These are phyloP conservation scores for Leccinum sublutescens DNA, from an alignment of 768 basidiomycete genomes.

Conservation along the genomic window DNA sequence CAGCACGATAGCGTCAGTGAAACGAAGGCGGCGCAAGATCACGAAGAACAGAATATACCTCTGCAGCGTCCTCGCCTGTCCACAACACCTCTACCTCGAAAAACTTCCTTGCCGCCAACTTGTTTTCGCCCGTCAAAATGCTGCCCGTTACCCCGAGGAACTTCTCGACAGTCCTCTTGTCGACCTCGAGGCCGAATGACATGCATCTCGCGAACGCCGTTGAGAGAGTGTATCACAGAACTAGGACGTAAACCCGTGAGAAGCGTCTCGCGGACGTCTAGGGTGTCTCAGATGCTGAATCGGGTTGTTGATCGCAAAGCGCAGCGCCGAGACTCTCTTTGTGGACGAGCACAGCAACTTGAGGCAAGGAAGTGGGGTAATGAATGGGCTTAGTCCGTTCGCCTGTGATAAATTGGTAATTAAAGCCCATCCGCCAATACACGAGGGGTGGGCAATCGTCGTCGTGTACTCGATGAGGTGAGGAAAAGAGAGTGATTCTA, in stretches of 20 bases:
- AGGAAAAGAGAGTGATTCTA: constrained; percentile 30
- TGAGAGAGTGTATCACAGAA: constrained; percentile 24
- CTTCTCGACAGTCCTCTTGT: constrained; percentile 33
- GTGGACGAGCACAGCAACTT: constrained; percentile 29
- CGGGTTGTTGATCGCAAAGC: constrained; percentile 13
- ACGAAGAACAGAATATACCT: constrained; percentile 14
- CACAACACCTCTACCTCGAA: constrained; percentile 31
- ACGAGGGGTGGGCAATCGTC: not conserved
- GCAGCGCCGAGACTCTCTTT: constrained; percentile 19
- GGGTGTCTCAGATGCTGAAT: constrained; percentile 20
- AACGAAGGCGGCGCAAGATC: not conserved
- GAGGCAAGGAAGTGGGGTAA: constrained; percentile 24
- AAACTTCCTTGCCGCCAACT: constrained; percentile 13
- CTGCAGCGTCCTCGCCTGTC: constrained; percentile 28
- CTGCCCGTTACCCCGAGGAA: constrained; percentile 28
- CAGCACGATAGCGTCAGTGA: not conserved
- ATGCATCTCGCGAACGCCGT: constrained; percentile 30
- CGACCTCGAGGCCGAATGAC: constrained; percentile 31
- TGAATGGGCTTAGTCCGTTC: not conserved
- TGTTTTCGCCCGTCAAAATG: constrained; percentile 18
- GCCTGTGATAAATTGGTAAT: not conserved
- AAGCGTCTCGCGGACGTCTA: constrained; percentile 28
- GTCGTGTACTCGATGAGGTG: constrained; percentile 18
- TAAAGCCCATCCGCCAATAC: constrained; percentile 12
- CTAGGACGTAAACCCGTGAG: constrained; percentile 31